These are phyloP conservation scores for Protomyces gravidus DNA, from an alignment of 1,139 yeast species.

Conservation along the genomic window DNA sequence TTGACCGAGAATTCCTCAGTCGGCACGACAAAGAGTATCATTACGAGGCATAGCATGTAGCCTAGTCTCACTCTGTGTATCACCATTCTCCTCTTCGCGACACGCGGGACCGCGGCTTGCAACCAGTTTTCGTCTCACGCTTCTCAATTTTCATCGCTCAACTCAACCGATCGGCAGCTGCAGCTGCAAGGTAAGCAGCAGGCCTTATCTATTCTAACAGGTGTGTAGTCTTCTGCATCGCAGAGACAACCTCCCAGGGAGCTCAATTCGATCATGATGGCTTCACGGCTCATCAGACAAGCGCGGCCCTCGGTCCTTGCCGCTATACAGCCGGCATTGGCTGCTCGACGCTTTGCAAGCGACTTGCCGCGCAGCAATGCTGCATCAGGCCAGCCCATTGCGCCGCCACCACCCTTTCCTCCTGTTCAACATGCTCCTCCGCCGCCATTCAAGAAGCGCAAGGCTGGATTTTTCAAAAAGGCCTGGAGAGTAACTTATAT, in stretches of 20 bases:
- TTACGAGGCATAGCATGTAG: conserved; percentile 19
- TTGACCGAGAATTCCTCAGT: conserved; percentile 39
- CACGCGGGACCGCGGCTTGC: no score
- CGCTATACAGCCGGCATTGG: not conserved
- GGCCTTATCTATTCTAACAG: no score
- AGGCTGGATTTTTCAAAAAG: conserved; percentile 37
- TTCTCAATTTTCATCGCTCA: no score
- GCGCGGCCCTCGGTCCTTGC: not conserved
- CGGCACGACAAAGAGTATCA: conserved; percentile 25
- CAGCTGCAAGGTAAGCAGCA: no score
- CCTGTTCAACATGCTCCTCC: not conserved
- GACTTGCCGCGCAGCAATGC: not conserved
- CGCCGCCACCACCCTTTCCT: not conserved
- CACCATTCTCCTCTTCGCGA: no score
- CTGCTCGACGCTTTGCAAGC: not conserved
- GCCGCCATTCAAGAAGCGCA: conserved; percentile 11
- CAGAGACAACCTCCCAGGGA: no score
- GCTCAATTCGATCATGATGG: no score
- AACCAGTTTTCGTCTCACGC: no score
- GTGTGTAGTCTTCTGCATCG: no score
- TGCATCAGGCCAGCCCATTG: not conserved
- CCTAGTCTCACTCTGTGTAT: no score
- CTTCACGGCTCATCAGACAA: conserved; percentile 1
- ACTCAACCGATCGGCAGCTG: no score
- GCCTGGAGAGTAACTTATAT: conserved; percentile 40